Evolutionary conservation across 2,329 filamentous ascomycete species (phyloP).

Genomic region (Penicillium sclerotigenum): DNA sequence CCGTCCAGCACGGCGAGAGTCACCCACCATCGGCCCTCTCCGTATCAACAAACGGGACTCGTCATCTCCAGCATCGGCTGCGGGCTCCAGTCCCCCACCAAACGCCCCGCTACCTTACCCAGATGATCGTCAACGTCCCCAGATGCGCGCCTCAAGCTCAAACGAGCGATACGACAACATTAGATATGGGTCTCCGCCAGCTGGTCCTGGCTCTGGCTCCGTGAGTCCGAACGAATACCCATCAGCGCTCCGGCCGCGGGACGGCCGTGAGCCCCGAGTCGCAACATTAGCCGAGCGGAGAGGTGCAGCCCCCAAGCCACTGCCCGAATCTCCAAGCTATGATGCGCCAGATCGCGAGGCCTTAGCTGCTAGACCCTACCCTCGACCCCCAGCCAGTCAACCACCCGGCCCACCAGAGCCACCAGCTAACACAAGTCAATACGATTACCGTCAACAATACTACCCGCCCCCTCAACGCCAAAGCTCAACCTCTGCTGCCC

Average conservation of each 20-base stretch:
- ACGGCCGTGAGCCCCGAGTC: slow-evolving; percentile 53
- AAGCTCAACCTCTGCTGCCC: slow-evolving; percentile 24
- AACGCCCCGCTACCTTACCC: slow-evolving; percentile 67
- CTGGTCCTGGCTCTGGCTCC: slow-evolving; percentile 27
- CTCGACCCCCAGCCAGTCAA: slow-evolving; percentile 33
- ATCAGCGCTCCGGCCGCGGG: slow-evolving; percentile 39
- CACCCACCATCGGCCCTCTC: slow-evolving; percentile 77
- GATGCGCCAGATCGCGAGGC: slow-evolving; percentile 72
- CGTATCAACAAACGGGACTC: slow-evolving; percentile 79
- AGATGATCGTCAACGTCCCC: slow-evolving; percentile 55
- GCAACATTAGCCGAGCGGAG: slow-evolving; percentile 74
- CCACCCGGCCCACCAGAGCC: slow-evolving; percentile 35
- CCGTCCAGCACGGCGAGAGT: slow-evolving; percentile 35
- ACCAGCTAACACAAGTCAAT: slow-evolving; percentile 38
- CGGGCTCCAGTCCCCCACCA: slow-evolving; percentile 33
- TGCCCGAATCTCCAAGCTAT: slow-evolving; percentile 78
- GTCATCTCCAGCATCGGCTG: slow-evolving; percentile 50
- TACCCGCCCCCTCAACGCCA: slow-evolving; percentile 53
- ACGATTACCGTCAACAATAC: slow-evolving; percentile 60
- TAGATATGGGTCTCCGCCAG: slow-evolving; percentile 30
- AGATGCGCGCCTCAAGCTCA: slow-evolving; percentile 31
- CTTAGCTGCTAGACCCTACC: slow-evolving; percentile 67
- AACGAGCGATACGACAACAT: slow-evolving; percentile 25
- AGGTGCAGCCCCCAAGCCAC: slow-evolving; percentile 69
- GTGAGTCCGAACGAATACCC: slow-evolving; percentile 39